Percentiles rank a stretch among this genome's conserved stretches.
Conservation (phyloP, 1,139 yeast species). For the Saccharomycopsis hybrid region DNA sequence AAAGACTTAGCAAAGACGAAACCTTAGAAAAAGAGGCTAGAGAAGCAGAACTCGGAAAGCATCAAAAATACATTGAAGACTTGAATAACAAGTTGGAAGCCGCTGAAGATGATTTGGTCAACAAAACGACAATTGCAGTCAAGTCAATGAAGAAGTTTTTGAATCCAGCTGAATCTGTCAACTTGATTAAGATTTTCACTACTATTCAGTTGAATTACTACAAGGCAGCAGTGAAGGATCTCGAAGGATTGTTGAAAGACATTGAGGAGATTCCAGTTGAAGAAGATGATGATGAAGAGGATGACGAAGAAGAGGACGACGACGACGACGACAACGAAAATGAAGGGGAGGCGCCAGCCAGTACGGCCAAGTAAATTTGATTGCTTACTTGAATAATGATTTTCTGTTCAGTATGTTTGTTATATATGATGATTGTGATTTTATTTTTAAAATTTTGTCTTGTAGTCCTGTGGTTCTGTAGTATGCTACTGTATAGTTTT, state of each 20-base stretch:
- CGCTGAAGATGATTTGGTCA: slow-evolving; percentile 71
- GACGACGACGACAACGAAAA: slow-evolving; percentile 19
- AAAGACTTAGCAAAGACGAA: slow-evolving; percentile 23
- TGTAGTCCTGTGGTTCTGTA: too few species aligned
- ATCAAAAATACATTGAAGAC: slow-evolving; percentile 27
- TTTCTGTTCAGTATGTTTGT: too few species aligned
- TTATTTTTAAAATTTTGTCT: too few species aligned
- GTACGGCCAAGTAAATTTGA: background rate
- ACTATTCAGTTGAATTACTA: slow-evolving; percentile 65
- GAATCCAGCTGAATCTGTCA: slow-evolving; percentile 57
- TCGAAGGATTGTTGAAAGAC: slow-evolving; percentile 36
- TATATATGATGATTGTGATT: too few species aligned
- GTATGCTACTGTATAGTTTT: too few species aligned
- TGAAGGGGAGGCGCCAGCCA: slow-evolving; percentile 14
- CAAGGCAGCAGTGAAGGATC: slow-evolving; percentile 43
- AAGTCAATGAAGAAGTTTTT: slow-evolving; percentile 66
- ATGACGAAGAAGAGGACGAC: slow-evolving; percentile 27
- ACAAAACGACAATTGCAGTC: slow-evolving; percentile 72
- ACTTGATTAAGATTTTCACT: slow-evolving; percentile 55
- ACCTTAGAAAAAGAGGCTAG: slow-evolving; percentile 8
- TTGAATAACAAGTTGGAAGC: slow-evolving; percentile 52
- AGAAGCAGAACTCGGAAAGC: slow-evolving; percentile 19
- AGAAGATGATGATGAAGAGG: slow-evolving; percentile 36
- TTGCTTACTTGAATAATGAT: too few species aligned
- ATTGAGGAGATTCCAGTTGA: slow-evolving; percentile 33